phyloP scores from a whole-genome alignment of 371 early-diverging fungal species.

The Circinella minor region DNA sequence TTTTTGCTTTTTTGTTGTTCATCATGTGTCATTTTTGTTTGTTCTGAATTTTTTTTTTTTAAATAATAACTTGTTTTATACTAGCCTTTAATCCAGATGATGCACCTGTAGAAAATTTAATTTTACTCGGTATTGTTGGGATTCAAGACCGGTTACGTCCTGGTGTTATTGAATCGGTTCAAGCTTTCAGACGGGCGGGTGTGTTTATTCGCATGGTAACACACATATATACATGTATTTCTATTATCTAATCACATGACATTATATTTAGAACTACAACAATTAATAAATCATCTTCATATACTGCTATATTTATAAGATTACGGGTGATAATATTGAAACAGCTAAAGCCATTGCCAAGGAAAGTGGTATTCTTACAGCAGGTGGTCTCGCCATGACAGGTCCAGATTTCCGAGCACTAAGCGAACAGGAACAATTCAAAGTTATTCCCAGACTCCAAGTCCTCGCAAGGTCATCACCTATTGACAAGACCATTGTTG shows the following conservation, averaged over 20 bases:
- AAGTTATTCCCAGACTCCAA: constrained; percentile 77
- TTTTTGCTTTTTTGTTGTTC: no score
- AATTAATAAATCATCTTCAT: constrained; percentile 12
- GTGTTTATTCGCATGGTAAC: constrained; percentile 87
- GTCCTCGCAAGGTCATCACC: constrained; percentile 91
- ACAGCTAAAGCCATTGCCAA: constrained; percentile 86
- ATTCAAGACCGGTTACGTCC: constrained; percentile 88
- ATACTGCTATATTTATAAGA: constrained; percentile 23
- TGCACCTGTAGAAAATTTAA: constrained; percentile 58
- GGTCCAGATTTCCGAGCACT: constrained; percentile 84
- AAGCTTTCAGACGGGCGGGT: constrained; percentile 79
- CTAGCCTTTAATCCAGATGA: constrained; percentile 52
- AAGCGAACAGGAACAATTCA: constrained; percentile 66
- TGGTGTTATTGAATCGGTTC: constrained; percentile 80
- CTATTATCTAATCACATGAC: not conserved
- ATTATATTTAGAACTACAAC: not conserved
- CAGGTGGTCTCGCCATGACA: constrained; percentile 79
- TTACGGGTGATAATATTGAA: constrained; percentile 90
- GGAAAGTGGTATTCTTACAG: constrained; percentile 78
- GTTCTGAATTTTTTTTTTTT: no score
- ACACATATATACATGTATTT: constrained; percentile 16
- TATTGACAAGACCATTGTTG: constrained; percentile 86
- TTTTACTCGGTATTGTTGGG: constrained; percentile 79
- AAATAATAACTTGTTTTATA: constrained; percentile 23
- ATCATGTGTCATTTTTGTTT: not conserved